Conservation (phyloP, 75 land plant species). For the Ceratopteris richardii region DNA sequence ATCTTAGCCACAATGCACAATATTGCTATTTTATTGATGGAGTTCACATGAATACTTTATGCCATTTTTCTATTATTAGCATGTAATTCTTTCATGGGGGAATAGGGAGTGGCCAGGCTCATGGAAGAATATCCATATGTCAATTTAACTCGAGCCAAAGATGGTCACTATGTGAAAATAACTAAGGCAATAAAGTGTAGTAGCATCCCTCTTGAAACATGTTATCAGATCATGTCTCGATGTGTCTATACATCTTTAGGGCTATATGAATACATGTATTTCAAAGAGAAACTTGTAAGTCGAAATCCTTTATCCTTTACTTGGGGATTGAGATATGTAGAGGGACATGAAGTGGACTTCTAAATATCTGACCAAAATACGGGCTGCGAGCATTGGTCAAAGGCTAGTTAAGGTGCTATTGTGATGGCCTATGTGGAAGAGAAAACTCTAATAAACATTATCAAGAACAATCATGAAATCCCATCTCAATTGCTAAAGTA, state of each 20-base stretch:
- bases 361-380: slow-evolving; percentile 31
- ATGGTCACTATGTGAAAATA: no score
- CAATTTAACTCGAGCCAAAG: no score
- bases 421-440: slow-evolving; percentile 23
- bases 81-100: no score
- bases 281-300: slow-evolving; percentile 58
- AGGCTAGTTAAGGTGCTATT: slow-evolving; percentile 30
- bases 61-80: no score
- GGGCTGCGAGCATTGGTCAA: slow-evolving; percentile 28
- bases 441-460: slow-evolving; percentile 7
- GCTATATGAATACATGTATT: slow-evolving; percentile 66
- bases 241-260: slow-evolving; percentile 70
- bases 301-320: slow-evolving; percentile 49
- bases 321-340: slow-evolving; percentile 64
- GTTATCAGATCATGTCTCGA: slow-evolving; percentile 63
- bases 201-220: slow-evolving; percentile 63
- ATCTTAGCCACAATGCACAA: no score
- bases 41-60: no score
- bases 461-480: slow-evolving; percentile 1
- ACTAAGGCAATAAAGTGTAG: slow-evolving; percentile 95
- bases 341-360: slow-evolving; percentile 46
- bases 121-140: no score
- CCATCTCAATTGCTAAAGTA: slow-evolving; percentile 21
- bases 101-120: no score
- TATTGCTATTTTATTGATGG: no score